Base-by-base conservation (phyloP, 257 asterid species). In the Capsicum baccatum region DNA sequence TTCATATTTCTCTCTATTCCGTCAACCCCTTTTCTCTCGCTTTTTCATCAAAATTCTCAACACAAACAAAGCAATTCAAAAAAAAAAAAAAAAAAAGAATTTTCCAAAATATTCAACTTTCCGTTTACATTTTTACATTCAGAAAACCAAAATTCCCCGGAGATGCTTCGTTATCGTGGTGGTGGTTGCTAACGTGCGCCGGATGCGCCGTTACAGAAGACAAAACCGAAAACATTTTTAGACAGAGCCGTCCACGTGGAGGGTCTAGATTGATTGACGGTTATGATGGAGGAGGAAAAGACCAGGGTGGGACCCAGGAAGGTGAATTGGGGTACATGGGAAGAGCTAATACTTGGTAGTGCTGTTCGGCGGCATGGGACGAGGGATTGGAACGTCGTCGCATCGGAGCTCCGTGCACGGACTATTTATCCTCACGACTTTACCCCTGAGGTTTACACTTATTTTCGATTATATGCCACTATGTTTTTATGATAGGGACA, bases 321-420 rank as follows among this genome's bases (percentile, higher is more conserved):
- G 79, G 88, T 76, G 81, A 76, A 50, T 76, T 78, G 98, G 98
- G 97, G 95, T 83, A 92, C 98, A 58, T 92, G 98, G 98, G 98
- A 95, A 87, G 98, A 95, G 89, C 93, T 95, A 15, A 82, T 95
- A 81, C 86, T 94, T 6, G 98, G 96, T 11, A 93, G 97, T 59
- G 98, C 98, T 5, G 98, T 95, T 7, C 83, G 88, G 37, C 79
- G 93, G 84, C 90, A 90, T 91, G 98, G 98, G 68, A 85, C 89
- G 2, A 62, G 55, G 39, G 92, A 90, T 70, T 94, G 98, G 98
- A 88, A 91, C 92, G 92, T 83, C 95, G 95, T 94, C 92, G 96
- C 95, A 63, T 89, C 90, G 87, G 96, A 92, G 92, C 91, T 94
- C 37, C 94, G 88, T n/a, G 79, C 92, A 57, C 94, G 98, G 74